A percentile compares a stretch with the other conserved stretches of the same genome.
These are phyloP conservation scores for Diatrype stigma DNA, from an alignment of 2,329 filamentous ascomycete genomes.

Conservation along the genomic window DNA sequence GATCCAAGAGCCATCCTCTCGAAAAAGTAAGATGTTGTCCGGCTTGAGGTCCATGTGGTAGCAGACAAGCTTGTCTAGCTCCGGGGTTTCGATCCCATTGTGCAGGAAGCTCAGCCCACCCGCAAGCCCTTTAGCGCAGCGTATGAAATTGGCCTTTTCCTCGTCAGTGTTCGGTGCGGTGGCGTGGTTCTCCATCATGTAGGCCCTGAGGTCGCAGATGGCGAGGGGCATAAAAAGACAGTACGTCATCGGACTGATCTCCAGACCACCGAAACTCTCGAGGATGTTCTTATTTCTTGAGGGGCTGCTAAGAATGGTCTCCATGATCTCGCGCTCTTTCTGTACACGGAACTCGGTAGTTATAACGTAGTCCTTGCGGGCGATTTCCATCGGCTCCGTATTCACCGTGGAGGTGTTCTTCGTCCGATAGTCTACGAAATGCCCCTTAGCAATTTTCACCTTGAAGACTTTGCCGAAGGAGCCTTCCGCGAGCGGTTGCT, in stretches of 20 bases:
- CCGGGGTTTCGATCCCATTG: conserved; percentile 24
- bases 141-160: conserved; percentile 24
- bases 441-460: conserved; percentile 29
- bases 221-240: conserved; percentile 38
- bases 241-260: conserved; percentile 26
- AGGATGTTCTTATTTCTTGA: conserved; percentile 31
- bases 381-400: conserved; percentile 20
- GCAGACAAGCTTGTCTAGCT: conserved; percentile 28
- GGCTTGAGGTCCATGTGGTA: conserved; percentile 39
- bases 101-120: conserved; percentile 34
- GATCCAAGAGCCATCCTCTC: conserved; percentile 14
- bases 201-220: conserved; percentile 32
- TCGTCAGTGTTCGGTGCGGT: conserved; percentile 12
- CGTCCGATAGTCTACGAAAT: conserved; percentile 21
- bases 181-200: conserved; percentile 25
- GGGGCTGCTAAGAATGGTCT: conserved; percentile 28
- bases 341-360: conserved; percentile 16
- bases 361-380: conserved; percentile 34
- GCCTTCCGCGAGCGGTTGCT: conserved; percentile 26
- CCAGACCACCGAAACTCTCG: conserved; percentile 31
- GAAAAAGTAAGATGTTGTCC: conserved; percentile 31
- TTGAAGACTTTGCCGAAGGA: conserved; percentile 28
- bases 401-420: conserved; percentile 8
- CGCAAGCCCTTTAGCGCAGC: conserved; percentile 27
- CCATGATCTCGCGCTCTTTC: conserved; percentile 30